Conservation (phyloP, 2,329 filamentous ascomycete species). For the Zymoseptoria brevis region DNA sequence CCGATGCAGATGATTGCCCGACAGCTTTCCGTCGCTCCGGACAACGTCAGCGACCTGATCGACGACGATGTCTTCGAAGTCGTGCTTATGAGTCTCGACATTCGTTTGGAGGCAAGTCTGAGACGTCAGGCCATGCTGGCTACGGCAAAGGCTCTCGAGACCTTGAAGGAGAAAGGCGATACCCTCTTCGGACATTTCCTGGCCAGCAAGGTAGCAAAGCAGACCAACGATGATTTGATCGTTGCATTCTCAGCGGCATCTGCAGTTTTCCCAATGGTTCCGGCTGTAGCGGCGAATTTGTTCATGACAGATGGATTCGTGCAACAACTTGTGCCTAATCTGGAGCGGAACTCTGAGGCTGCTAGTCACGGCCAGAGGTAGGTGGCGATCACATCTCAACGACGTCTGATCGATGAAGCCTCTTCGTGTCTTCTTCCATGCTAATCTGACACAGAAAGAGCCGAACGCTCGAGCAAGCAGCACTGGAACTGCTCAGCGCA, state of each 20-base stretch:
- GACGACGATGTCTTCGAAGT: conserved; percentile 74
- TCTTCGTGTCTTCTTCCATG: not conserved
- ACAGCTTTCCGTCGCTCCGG: conserved; percentile 46
- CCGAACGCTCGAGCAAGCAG: conserved; percentile 74
- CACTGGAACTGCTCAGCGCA: conserved; percentile 81
- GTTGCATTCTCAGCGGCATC: conserved; percentile 89
- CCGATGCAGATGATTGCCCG: conserved; percentile 54
- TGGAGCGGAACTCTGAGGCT: conserved; percentile 46
- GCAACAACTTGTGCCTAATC: conserved; percentile 52
- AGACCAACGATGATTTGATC: conserved; percentile 80
- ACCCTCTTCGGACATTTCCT: conserved; percentile 62
- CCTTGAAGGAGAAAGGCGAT: conserved; percentile 62
- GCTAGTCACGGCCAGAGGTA: conserved; percentile 27
- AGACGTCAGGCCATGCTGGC: conserved; percentile 76
- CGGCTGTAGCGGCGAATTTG: conserved; percentile 63
- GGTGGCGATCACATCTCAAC: conserved; percentile 2
- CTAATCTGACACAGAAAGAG: conserved; percentile 59
- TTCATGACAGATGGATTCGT: conserved; percentile 89
- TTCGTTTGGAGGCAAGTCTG: conserved; percentile 65
- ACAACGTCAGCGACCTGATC: conserved; percentile 58
- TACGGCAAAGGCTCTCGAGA: conserved; percentile 74
- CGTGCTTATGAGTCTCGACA: conserved; percentile 76
- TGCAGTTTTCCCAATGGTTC: conserved; percentile 76
- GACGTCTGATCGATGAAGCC: not conserved
- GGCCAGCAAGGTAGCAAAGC: conserved; percentile 59